phyloP scores from a whole-genome alignment of 352 stramenopile species.

The Pythium utonaiense region DNA sequence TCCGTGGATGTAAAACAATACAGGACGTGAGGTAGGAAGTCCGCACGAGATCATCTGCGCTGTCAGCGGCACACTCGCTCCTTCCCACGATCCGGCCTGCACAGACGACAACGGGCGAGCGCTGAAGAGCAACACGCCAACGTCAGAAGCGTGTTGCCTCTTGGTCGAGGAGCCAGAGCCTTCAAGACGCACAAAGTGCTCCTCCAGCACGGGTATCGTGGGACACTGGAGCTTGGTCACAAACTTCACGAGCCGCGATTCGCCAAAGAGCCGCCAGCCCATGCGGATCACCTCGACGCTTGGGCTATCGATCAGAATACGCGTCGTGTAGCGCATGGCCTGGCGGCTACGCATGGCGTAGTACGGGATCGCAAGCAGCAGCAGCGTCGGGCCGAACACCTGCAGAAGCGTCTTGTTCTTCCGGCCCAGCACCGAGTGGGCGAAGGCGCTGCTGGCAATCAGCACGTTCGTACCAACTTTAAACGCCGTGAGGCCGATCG shows the following conservation, averaged over 20 bases:
- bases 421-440: conserved; percentile 61
- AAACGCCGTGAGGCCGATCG: conserved; percentile 72
- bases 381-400: conserved; percentile 50
- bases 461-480: conserved; percentile 82
- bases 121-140: conserved; percentile 72
- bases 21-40: conserved; percentile 56
- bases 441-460: conserved; percentile 71
- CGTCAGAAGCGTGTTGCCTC: conserved; percentile 43
- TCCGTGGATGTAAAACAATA: conserved; percentile 86
- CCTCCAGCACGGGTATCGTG: conserved; percentile 57
- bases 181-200: conserved; percentile 60
- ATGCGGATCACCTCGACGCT: conserved; percentile 85
- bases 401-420: conserved; percentile 64
- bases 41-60: conserved; percentile 67
- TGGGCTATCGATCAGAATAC: conserved; percentile 75
- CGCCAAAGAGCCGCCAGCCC: conserved; percentile 79
- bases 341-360: conserved; percentile 77
- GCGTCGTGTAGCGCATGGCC: conserved; percentile 66
- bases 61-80: conserved; percentile 46
- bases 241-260: conserved; percentile 67
- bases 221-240: conserved; percentile 63
- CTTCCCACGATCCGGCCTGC: conserved; percentile 64
- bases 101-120: conserved; percentile 61
- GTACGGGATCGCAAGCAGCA: conserved; percentile 76
- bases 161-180: conserved; percentile 31